phyloP scores from a whole-genome alignment of 805 yeast species.

The Kodamaea lidongshanica region DNA sequence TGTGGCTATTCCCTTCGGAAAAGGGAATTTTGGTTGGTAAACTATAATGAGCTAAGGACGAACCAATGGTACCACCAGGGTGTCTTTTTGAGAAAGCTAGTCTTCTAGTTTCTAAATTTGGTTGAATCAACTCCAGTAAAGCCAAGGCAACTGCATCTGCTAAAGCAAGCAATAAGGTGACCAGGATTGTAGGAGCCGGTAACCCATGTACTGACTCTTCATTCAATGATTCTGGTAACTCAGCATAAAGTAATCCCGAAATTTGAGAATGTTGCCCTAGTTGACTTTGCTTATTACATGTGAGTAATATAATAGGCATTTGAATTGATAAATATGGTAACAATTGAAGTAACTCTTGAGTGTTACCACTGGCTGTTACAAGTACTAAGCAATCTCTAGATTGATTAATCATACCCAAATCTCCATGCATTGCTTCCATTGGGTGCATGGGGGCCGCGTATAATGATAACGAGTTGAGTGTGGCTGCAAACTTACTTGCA shows the following conservation, averaged over 20 bases:
- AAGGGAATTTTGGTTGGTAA: too few relatives aligned
- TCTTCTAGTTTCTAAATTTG: conserved; percentile 49
- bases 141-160: conserved; percentile 79
- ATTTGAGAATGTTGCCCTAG: conserved; percentile 48
- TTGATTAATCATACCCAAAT: conserved; percentile 63
- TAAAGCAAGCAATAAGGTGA: conserved; percentile 66
- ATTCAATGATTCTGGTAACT: conserved; percentile 48
- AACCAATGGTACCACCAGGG: conserved; percentile 91
- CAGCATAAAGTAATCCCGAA: conserved; percentile 52
- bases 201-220: conserved; percentile 69
- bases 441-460: conserved; percentile 70
- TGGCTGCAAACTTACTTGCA: conserved; percentile 73
- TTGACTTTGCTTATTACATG: conserved; percentile 54
- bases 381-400: conserved; percentile 52
- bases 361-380: conserved; percentile 75
- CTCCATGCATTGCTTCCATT: conserved; percentile 86
- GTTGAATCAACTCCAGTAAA: conserved; percentile 58
- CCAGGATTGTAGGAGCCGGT: conserved; percentile 83
- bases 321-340: conserved; percentile 50
- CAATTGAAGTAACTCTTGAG: conserved; percentile 63
- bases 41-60: conserved; percentile 31
- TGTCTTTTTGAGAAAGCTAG: conserved; percentile 63
- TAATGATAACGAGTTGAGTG: conserved; percentile 72
- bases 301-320: conserved; percentile 54
- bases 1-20: conserved; percentile 10